Percentiles rank a stretch among this genome's conserved stretches.
Evolutionary conservation across 768 basidiomycete genomes (phyloP).

Genomic region (Pulveroboletus sp.): DNA sequence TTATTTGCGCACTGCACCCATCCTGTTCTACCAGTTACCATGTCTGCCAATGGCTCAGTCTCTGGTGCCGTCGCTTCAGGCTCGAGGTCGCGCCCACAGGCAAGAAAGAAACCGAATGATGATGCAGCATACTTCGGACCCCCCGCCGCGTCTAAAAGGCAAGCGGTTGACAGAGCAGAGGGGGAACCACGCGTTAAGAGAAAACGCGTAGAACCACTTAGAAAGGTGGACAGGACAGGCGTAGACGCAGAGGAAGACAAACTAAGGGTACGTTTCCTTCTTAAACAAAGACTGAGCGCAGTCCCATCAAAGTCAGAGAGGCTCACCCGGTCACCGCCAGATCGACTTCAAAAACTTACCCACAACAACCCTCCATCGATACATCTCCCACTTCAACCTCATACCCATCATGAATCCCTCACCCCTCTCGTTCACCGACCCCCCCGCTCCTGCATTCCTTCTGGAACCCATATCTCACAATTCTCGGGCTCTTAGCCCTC

Average conservation of each 20-base stretch:
- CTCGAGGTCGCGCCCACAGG: slow-evolving; percentile 60
- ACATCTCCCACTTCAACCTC: slow-evolving; percentile 69
- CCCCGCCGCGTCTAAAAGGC: slow-evolving; percentile 56
- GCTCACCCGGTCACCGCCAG: slow-evolving; percentile 36
- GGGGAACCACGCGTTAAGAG: slow-evolving; percentile 74
- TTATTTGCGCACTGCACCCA: slow-evolving; percentile 4
- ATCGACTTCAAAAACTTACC: slow-evolving; percentile 75
- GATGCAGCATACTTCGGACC: slow-evolving; percentile 70
- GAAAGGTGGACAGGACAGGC: slow-evolving; percentile 38
- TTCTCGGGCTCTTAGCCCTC: slow-evolving; percentile 52
- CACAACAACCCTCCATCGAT: slow-evolving; percentile 60
- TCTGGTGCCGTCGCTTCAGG: slow-evolving; percentile 34
- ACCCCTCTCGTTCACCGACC: slow-evolving; percentile 61
- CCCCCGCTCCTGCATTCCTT: slow-evolving; percentile 63
- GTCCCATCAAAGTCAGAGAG: not conserved
- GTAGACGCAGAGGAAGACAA: slow-evolving; percentile 29
- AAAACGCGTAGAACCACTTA: slow-evolving; percentile 56
- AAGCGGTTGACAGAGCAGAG: slow-evolving; percentile 62
- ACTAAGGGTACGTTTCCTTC: slow-evolving; percentile 27
- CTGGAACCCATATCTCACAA: slow-evolving; percentile 44
- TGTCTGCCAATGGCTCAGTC: slow-evolving; percentile 25
- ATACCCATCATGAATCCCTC: slow-evolving; percentile 68
- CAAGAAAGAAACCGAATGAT: slow-evolving; percentile 59
- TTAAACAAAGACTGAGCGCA: not conserved
- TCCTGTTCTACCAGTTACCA: slow-evolving; percentile 4